Conservation (phyloP, 257 asterid species). For the Catharanthus roseus region DNA sequence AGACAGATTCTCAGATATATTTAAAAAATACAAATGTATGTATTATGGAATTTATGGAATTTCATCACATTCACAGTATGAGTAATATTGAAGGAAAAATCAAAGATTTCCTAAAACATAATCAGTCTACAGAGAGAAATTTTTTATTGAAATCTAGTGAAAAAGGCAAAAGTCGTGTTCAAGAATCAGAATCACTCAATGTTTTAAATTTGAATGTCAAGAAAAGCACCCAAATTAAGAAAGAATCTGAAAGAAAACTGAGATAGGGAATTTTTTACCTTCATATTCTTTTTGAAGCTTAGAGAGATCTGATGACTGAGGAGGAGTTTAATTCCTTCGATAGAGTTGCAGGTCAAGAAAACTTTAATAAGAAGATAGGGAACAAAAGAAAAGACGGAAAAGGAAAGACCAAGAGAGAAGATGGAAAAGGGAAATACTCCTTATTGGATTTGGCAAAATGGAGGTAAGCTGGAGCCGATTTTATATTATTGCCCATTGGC, state of each 20-base stretch:
- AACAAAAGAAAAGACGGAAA: background rate
- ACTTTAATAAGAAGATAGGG: background rate
- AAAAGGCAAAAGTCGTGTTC: background rate
- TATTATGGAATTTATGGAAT: too few relatives aligned
- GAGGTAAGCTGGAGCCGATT: background rate
- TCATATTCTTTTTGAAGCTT: slow-evolving; percentile 8
- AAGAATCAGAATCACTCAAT: background rate
- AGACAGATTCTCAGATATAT: too few relatives aligned
- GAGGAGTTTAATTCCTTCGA: background rate
- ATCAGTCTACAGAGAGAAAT: background rate
- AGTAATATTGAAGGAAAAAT: background rate
- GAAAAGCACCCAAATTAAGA: background rate
- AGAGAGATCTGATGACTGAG: background rate
- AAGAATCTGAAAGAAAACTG: background rate
- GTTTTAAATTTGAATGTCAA: background rate
- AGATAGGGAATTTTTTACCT: slow-evolving; percentile 8
- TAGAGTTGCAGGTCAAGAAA: background rate
- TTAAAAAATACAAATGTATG: too few relatives aligned
- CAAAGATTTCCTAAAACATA: background rate
- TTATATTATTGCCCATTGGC: background rate
- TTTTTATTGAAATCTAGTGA: background rate
- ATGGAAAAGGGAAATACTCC: too few relatives aligned
- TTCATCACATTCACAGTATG: background rate
- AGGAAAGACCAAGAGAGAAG: slow-evolving; percentile 3
- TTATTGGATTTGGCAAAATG: background rate